A percentile compares a stretch with the other conserved stretches of the same genome.
Evolutionary conservation across 2,329 filamentous ascomycete genomes (phyloP).

Genomic region (Monosporascus cannonballus): DNA sequence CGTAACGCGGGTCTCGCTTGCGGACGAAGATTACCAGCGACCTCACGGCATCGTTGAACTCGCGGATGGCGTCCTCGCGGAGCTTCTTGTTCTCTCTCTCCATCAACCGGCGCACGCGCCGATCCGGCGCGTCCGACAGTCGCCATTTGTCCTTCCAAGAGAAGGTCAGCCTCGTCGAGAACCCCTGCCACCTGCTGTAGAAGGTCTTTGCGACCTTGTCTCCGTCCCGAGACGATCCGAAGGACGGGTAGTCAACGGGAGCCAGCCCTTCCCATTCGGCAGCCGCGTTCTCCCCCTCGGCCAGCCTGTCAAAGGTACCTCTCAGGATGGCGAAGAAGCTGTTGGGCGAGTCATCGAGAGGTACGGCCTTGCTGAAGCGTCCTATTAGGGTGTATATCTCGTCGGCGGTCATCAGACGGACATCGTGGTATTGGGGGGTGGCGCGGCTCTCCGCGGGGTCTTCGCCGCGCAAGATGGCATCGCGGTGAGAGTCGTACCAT

Average conservation of each 20-base stretch:
- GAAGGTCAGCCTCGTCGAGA: constrained; percentile 80
- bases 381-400: constrained; percentile 75
- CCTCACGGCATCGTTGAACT: constrained; percentile 89
- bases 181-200: constrained; percentile 74
- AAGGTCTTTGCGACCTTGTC: constrained; percentile 74
- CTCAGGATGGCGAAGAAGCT: constrained; percentile 82
- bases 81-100: constrained; percentile 90
- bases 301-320: constrained; percentile 73
- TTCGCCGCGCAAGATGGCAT: constrained; percentile 69
- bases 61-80: constrained; percentile 73
- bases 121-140: constrained; percentile 79
- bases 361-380: constrained; percentile 70
- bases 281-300: constrained; percentile 71
- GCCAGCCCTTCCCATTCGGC: constrained; percentile 61
- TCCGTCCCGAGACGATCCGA: constrained; percentile 68
- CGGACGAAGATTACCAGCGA: constrained; percentile 82
- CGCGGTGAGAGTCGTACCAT: constrained; percentile 95
- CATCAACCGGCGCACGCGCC: constrained; percentile 75
- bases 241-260: constrained; percentile 67
- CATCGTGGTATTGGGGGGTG: constrained; percentile 59
- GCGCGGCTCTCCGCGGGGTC: constrained; percentile 41
- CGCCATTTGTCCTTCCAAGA: constrained; percentile 85
- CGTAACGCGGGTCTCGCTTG: constrained; percentile 84
- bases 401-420: constrained; percentile 71
- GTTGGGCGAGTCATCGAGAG: constrained; percentile 71